These are phyloP conservation scores for Naganishia onofrii DNA, from an alignment of 768 basidiomycete species.

Conservation along the genomic window DNA sequence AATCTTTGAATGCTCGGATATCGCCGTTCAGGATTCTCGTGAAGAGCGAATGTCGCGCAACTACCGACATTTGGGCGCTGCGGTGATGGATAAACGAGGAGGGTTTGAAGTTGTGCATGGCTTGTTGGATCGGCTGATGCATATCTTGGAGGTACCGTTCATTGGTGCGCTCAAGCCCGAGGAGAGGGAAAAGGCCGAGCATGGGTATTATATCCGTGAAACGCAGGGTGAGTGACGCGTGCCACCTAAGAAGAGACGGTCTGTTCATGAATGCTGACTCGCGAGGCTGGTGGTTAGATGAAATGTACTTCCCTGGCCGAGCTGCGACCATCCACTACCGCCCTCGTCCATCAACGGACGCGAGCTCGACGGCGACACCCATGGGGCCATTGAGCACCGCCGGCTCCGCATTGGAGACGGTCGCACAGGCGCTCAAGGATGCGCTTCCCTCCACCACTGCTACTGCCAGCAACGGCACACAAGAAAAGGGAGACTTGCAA, in stretches of 20 bases:
- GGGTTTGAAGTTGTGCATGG: conserved; percentile 97
- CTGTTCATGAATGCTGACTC: not conserved
- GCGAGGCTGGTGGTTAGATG: conserved; percentile 62
- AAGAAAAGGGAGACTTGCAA: conserved; percentile 58
- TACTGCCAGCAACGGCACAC: conserved; percentile 1
- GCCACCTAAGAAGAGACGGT: conserved; percentile 4
- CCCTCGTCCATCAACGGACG: conserved; percentile 43
- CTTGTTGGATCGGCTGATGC: conserved; percentile 89
- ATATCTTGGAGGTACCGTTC: conserved; percentile 85
- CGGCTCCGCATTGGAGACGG: conserved; percentile 21
- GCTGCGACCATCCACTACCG: conserved; percentile 91
- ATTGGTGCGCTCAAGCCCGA: conserved; percentile 56
- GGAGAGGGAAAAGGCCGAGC: conserved; percentile 58
- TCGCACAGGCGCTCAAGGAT: conserved; percentile 32
- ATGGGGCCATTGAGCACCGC: not conserved
- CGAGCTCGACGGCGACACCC: conserved; percentile 7
- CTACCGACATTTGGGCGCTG: conserved; percentile 77
- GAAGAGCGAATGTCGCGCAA: conserved; percentile 67
- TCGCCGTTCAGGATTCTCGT: conserved; percentile 78
- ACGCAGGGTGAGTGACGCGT: conserved; percentile 69
- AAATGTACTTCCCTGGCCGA: conserved; percentile 90
- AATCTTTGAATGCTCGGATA: conserved; percentile 89
- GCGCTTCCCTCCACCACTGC: conserved; percentile 24
- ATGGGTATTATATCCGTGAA: conserved; percentile 90
- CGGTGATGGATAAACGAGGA: conserved; percentile 95